phyloP scores from a whole-genome alignment of 2,329 filamentous ascomycete genomes.

The Cryphonectria naterciae region DNA sequence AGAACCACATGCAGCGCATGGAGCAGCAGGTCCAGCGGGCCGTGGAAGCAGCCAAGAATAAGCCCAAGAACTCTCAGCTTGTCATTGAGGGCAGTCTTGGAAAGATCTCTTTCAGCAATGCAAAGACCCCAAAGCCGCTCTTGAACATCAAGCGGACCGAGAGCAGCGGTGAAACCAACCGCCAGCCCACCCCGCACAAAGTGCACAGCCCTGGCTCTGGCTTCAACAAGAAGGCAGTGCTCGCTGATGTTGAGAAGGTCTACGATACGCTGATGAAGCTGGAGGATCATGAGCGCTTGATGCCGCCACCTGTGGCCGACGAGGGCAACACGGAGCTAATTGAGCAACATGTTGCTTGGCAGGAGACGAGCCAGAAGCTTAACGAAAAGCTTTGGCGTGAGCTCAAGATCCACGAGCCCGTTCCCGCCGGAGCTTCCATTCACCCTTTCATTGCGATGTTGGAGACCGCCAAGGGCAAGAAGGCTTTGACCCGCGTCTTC shows the following conservation, averaged over 20 bases:
- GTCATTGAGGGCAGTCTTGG: slow-evolving; percentile 95
- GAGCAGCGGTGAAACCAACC: slow-evolving; percentile 60
- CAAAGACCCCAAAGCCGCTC: slow-evolving; percentile 92
- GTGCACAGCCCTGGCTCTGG: slow-evolving; percentile 44
- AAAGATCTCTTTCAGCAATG: slow-evolving; percentile 98
- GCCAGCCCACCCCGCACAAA: slow-evolving; percentile 54
- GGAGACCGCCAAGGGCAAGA: slow-evolving; percentile 94
- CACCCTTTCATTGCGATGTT: slow-evolving; percentile 97
- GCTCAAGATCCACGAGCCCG: slow-evolving; percentile 91
- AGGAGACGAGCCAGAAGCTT: slow-evolving; percentile 69
- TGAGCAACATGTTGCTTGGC: slow-evolving; percentile 79
- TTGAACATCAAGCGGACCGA: slow-evolving; percentile 94
- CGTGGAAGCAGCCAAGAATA: slow-evolving; percentile 94
- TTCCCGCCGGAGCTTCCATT: slow-evolving; percentile 69
- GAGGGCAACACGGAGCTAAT: slow-evolving; percentile 69
- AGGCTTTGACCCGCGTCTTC: slow-evolving; percentile 92
- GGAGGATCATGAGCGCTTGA: slow-evolving; percentile 86
- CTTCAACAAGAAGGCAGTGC: slow-evolving; percentile 78
- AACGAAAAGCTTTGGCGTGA: slow-evolving; percentile 83
- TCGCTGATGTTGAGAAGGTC: slow-evolving; percentile 86
- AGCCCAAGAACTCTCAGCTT: slow-evolving; percentile 96
- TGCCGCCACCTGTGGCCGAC: slow-evolving; percentile 67
- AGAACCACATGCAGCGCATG: slow-evolving; percentile 99
- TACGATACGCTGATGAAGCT: slow-evolving; percentile 90
- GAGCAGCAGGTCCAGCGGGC: slow-evolving; percentile 98